phyloP scores from a whole-genome alignment of 2,329 filamentous ascomycete species.

The Cercospora berteroae region DNA sequence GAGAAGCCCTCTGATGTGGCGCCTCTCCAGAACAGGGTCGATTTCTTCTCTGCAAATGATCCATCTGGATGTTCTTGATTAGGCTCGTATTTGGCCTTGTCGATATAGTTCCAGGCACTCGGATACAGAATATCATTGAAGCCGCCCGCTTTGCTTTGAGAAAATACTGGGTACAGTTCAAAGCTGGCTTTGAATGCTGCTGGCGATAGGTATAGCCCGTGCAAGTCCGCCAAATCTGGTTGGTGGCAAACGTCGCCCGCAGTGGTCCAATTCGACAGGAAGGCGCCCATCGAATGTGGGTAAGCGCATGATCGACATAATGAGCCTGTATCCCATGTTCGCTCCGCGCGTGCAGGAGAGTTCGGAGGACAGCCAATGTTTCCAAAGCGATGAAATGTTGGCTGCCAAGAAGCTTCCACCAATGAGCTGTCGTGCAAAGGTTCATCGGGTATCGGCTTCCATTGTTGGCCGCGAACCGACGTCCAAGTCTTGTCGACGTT shows the following conservation, averaged over 20 bases:
- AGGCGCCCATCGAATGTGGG: constrained; percentile 65
- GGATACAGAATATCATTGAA: constrained; percentile 76
- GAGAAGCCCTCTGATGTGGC: constrained; percentile 57
- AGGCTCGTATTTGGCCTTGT: constrained; percentile 55
- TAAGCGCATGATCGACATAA: constrained; percentile 64
- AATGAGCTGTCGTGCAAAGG: constrained; percentile 31
- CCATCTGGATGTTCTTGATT: constrained; percentile 53
- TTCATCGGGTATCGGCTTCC: constrained; percentile 39
- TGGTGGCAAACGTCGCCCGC: constrained; percentile 71
- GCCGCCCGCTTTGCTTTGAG: constrained; percentile 67
- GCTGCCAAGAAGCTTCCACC: constrained; percentile 38
- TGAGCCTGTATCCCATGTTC: constrained; percentile 62
- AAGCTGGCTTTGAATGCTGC: constrained; percentile 61
- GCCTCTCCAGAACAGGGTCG: constrained; percentile 73
- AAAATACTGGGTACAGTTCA: constrained; percentile 71
- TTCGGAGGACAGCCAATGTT: constrained; percentile 59
- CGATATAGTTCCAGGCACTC: constrained; percentile 60
- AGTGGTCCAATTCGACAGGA: constrained; percentile 63
- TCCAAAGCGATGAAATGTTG: constrained; percentile 44
- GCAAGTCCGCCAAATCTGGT: constrained; percentile 70
- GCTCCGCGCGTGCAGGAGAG: constrained; percentile 58
- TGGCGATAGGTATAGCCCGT: constrained; percentile 69
- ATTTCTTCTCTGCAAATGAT: constrained; percentile 61
- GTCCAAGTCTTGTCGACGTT: constrained; percentile 38
- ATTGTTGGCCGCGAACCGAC: constrained; percentile 39